phyloP scores from a whole-genome alignment of 2,329 filamentous ascomycete genomes.

The Ophiostoma himal-ulmi region DNA sequence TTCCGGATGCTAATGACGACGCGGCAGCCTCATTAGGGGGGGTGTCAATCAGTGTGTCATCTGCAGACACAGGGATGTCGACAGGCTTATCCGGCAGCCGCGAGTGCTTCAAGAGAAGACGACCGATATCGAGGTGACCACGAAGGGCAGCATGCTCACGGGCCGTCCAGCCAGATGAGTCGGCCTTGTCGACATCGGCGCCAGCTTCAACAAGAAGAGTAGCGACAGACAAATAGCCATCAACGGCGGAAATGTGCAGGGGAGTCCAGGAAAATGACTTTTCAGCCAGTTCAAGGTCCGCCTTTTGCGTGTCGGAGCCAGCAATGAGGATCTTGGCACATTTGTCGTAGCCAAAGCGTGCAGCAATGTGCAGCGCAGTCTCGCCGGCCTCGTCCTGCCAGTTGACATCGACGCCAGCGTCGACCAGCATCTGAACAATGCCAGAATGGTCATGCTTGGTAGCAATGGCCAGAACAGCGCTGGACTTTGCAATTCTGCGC shows the following conservation, averaged over 20 bases:
- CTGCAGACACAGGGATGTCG: background rate
- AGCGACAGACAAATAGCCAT: slow-evolving; percentile 71
- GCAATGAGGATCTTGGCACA: slow-evolving; percentile 72
- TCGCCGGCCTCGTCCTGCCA: slow-evolving; percentile 87
- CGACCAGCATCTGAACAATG: slow-evolving; percentile 81
- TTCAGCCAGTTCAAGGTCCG: slow-evolving; percentile 59
- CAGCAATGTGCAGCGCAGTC: slow-evolving; percentile 85
- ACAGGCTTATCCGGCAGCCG: slow-evolving; percentile 26
- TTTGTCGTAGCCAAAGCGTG: slow-evolving; percentile 75
- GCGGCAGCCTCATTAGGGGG: background rate
- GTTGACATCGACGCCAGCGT: slow-evolving; percentile 88
- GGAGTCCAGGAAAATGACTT: slow-evolving; percentile 90
- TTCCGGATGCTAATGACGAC: background rate
- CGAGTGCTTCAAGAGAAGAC: slow-evolving; percentile 56
- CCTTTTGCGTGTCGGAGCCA: slow-evolving; percentile 61
- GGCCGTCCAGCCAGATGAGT: slow-evolving; percentile 89
- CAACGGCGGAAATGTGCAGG: slow-evolving; percentile 86
- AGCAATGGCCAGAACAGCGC: slow-evolving; percentile 79
- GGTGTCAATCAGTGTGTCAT: background rate
- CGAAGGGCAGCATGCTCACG: slow-evolving; percentile 87
- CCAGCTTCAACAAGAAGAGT: slow-evolving; percentile 72
- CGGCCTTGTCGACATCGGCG: slow-evolving; percentile 65
- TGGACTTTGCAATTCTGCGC: slow-evolving; percentile 71
- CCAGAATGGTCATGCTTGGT: slow-evolving; percentile 78
- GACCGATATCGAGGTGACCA: slow-evolving; percentile 78